Percentiles rank a stretch among this genome's conserved stretches.
phyloP scores from a whole-genome alignment of 2,329 filamentous ascomycete species.

The Orbilia quercus region DNA sequence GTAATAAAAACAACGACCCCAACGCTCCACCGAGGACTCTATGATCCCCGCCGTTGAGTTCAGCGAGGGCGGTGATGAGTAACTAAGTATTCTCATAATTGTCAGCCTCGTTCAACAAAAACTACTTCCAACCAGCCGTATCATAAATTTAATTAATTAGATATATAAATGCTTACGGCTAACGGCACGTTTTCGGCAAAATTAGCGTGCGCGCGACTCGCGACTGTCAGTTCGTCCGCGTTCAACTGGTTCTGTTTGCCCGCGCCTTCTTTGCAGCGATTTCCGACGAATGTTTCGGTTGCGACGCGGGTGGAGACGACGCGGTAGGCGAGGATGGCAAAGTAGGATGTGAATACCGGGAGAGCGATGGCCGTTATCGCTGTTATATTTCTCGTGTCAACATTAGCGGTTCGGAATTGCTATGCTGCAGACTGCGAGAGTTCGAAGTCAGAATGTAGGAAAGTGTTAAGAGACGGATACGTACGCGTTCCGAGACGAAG shows the following conservation, averaged over 20 bases:
- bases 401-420: too few relatives aligned
- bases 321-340: slow-evolving; percentile 45
- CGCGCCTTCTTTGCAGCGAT: slow-evolving; percentile 18
- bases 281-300: slow-evolving; percentile 34
- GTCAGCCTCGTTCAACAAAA: too few relatives aligned
- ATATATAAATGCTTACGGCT: slow-evolving; percentile 24
- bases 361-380: slow-evolving; percentile 44
- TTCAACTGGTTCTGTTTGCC: slow-evolving; percentile 19
- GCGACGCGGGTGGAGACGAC: slow-evolving; percentile 40
- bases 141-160: too few relatives aligned
- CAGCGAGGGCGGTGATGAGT: slow-evolving; percentile 28
- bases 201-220: slow-evolving; percentile 36
- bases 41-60: slow-evolving; percentile 32
- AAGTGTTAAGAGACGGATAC: slow-evolving; percentile 12
- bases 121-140: too few relatives aligned
- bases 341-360: slow-evolving; percentile 41
- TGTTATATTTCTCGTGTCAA: slow-evolving; percentile 9
- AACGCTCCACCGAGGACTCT: slow-evolving; percentile 27
- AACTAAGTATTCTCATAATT: slow-evolving; percentile 19
- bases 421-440: too few relatives aligned
- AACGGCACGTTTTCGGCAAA: slow-evolving; percentile 49
- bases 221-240: slow-evolving; percentile 32
- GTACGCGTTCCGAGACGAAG: slow-evolving; percentile 45
- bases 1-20: slow-evolving; percentile 32
- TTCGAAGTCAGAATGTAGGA: too few relatives aligned